Evolutionary conservation across 2,329 filamentous ascomycete genomes (phyloP), one percentile per base, ranked within the genome.

Genomic region (Venturia effusa): DNA sequence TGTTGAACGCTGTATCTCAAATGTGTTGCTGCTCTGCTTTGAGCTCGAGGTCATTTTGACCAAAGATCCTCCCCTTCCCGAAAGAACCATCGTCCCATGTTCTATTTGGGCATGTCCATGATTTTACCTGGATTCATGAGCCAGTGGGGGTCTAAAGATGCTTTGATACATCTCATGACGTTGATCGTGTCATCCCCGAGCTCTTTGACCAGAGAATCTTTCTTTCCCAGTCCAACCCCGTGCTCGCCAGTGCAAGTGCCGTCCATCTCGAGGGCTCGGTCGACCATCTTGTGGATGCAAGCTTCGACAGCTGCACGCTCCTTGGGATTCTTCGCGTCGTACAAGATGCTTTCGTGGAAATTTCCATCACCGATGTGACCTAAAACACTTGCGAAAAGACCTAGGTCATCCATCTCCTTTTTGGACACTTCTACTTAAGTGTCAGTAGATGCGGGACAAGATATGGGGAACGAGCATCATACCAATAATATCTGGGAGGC

Each of bases 291-390:
- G 72, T 92, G 86, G 59, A 97, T 90, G 67, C 90, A 91, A 63
- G 81, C 82, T 72, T 94, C 89, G 1, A 94, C 90, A 68, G 88
- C 89, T 51, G 82, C 86, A 64, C 83, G 83, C 75, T 96, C 89
- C 32, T 80, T 84, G 3, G 84, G 81, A 64, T 92, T 80, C 30
- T 80, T 81, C 32, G 83, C 83, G 75, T 94, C 85, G 74, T 96
- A 97, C 77, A 97, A 88, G 75, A 97, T 94, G 72, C 88, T 90
- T 73, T 92, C 88, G 74, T 97, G 92, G 78, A 97, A 97, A 75
- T 97, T 97, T 43, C 92, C 92, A 71, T 96, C 92, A 15, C 92
- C 92, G 64, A 97, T 88, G 71, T 97, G 92, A 3, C 92, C 92
- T 4, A 97, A 79, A 34, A 96, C 89, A 70, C 88, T 92, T 0